Evolutionary conservation across 108 stramenopile genomes (phyloP), one percentile per base, ranked within the genome.

Genomic region (Hondaea fermentalgiana): DNA sequence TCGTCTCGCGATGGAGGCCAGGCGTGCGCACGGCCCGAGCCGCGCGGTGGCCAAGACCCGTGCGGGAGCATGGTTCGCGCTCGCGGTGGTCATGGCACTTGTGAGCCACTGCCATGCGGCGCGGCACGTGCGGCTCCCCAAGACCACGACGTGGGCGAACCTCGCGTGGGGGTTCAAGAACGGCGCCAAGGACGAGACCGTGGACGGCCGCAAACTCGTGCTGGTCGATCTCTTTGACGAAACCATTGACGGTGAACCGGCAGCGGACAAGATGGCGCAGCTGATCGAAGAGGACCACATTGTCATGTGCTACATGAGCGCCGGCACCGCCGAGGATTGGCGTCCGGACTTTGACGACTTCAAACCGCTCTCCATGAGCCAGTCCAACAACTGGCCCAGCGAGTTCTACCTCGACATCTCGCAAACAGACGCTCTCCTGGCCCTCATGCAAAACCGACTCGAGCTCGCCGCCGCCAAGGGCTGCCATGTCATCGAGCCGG

Each of bases 221-320:
- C 51, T 83, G 1, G 51, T 83, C 0, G 76, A 83, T 35, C 76
- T 53, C n/a, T 47, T 53, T 23, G 76, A 83, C n/a, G 76, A 47
- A 12, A 53, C 45, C 14, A 53, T 53, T 47, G 76, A 47, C n/a
- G 76, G 51, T 6, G 17, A 2, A 17, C 35, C 64, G 64, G 64
- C 64, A 69, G 64, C 14, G 10, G 42, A 28, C 64, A 69, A 69
- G 25, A 83, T 83, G 45, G 23, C 6, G 28, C 43, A 47, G n/a
- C 51, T 47, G 12, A 10, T 53, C 49, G 51, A 12, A 6, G 76
- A 8, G 6, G 51, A 35, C 76, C 76, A 83, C 51, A 35, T 83
- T 6, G 51, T 83, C 51, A 83, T 83, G 76, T 83, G 76, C 76
- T 83, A 83, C 51, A 53, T 83, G 76, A 53, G 49, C 51, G 76